These are phyloP conservation scores for Cryphonectria japonica DNA, from an alignment of 2,329 filamentous ascomycete genomes.

Conservation along the genomic window DNA sequence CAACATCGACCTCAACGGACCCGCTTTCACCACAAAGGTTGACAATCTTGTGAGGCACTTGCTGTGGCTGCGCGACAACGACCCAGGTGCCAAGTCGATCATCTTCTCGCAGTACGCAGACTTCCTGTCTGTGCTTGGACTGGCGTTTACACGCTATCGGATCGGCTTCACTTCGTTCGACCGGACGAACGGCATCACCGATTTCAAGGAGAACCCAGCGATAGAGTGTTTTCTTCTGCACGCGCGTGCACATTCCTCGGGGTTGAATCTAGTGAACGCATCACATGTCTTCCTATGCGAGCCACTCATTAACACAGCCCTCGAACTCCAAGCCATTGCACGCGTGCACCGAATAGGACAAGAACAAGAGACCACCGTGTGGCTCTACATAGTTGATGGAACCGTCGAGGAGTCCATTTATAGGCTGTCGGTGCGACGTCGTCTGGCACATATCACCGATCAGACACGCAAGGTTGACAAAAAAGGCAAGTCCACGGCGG, in stretches of 20 bases:
- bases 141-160: slow-evolving; percentile 70
- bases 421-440: slow-evolving; percentile 77
- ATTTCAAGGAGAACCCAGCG: slow-evolving; percentile 74
- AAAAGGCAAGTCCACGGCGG: slow-evolving; percentile 35
- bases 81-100: slow-evolving; percentile 87
- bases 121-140: slow-evolving; percentile 74
- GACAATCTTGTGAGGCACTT: slow-evolving; percentile 82
- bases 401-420: slow-evolving; percentile 94
- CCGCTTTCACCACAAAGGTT: slow-evolving; percentile 87
- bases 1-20: slow-evolving; percentile 71
- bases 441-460: slow-evolving; percentile 69
- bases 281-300: slow-evolving; percentile 95
- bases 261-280: slow-evolving; percentile 89
- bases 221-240: slow-evolving; percentile 87
- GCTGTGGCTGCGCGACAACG: slow-evolving; percentile 80
- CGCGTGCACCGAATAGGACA: slow-evolving; percentile 95
- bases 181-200: slow-evolving; percentile 67
- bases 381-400: slow-evolving; percentile 89
- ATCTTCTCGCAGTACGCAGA: slow-evolving; percentile 88
- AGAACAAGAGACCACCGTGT: slow-evolving; percentile 84
- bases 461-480: slow-evolving; percentile 39
- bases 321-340: slow-evolving; percentile 93
- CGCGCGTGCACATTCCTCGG: slow-evolving; percentile 84
- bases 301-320: slow-evolving; percentile 87
- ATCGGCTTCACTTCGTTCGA: slow-evolving; percentile 77